A percentile compares a stretch with the other conserved stretches of the same genome.
These are phyloP conservation scores for Cystoderma amianthinum DNA, from an alignment of 768 basidiomycete species.

Conservation along the genomic window DNA sequence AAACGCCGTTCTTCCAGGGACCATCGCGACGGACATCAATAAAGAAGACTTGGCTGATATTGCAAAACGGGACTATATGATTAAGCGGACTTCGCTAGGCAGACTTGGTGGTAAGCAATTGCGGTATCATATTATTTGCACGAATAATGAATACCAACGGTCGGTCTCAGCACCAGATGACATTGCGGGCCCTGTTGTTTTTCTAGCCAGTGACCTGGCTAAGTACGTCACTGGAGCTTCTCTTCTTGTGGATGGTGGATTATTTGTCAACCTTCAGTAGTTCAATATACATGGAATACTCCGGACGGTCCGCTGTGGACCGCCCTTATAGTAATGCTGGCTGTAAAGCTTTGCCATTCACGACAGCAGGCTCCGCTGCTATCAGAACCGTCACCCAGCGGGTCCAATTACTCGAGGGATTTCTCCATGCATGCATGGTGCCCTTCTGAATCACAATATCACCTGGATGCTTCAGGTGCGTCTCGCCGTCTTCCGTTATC, in stretches of 20 bases:
- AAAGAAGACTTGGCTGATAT: conserved; percentile 61
- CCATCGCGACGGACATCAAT: conserved; percentile 75
- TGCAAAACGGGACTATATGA: conserved; percentile 54
- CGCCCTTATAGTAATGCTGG: conserved; percentile 16
- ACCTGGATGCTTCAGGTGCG: conserved; percentile 43
- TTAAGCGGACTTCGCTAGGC: conserved; percentile 57
- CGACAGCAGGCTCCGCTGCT: conserved; percentile 45
- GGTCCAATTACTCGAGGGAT: conserved; percentile 43
- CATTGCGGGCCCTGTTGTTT: conserved; percentile 69
- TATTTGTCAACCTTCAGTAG: conserved; percentile 70
- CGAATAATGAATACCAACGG: conserved; percentile 1
- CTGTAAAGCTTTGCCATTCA: conserved; percentile 32
- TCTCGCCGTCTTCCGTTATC: conserved; percentile 55
- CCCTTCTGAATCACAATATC: conserved; percentile 53
- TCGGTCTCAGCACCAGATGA: conserved; percentile 54
- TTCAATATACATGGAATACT: not conserved
- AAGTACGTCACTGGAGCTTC: conserved; percentile 65
- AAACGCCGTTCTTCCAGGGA: conserved; percentile 68
- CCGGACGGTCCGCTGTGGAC: not conserved
- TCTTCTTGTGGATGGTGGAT: conserved; percentile 64
- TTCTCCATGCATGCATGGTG: conserved; percentile 56
- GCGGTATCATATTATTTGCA: not conserved
- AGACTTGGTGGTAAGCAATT: conserved; percentile 49
- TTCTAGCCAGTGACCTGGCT: conserved; percentile 65
- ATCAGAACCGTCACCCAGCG: conserved; percentile 48